These are phyloP conservation scores for Penicillium frequentans DNA, from an alignment of 2,329 filamentous ascomycete species.

Conservation along the genomic window DNA sequence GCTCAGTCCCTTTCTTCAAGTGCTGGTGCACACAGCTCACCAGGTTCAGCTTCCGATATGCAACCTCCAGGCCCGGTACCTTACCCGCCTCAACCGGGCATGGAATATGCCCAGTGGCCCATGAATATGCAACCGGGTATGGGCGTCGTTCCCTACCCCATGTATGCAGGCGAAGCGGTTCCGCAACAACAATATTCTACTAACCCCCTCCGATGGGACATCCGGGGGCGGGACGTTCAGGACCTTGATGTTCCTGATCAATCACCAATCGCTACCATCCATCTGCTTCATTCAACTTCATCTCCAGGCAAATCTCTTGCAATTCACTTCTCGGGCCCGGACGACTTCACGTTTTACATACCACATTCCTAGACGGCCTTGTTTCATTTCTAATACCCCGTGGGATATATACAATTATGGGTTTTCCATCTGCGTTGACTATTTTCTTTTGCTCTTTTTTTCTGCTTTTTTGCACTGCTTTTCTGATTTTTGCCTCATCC, in stretches of 20 bases:
- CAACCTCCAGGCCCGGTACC: slow-evolving; percentile 30
- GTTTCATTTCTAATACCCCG: slow-evolving; percentile 29
- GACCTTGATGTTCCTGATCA: slow-evolving; percentile 15
- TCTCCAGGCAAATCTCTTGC: background rate
- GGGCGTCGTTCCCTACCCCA: slow-evolving; percentile 34
- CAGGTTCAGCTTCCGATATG: slow-evolving; percentile 24
- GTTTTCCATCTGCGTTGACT: slow-evolving; percentile 2
- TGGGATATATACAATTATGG: slow-evolving; percentile 15
- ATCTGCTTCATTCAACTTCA: background rate
- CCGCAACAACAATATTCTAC: slow-evolving; percentile 27
- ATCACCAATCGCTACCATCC: background rate
- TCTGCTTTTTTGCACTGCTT: slow-evolving; percentile 7
- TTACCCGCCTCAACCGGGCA: slow-evolving; percentile 29
- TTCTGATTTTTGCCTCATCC: slow-evolving; percentile 21
- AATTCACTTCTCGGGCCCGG: slow-evolving; percentile 7
- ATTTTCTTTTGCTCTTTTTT: slow-evolving; percentile 8
- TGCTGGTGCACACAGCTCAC: slow-evolving; percentile 26
- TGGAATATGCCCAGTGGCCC: slow-evolving; percentile 33
- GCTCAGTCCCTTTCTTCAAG: slow-evolving; percentile 25
- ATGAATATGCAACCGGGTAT: slow-evolving; percentile 31
- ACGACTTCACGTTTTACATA: slow-evolving; percentile 18
- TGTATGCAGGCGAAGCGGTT: slow-evolving; percentile 29
- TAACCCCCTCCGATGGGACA: slow-evolving; percentile 35
- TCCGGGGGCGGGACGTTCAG: slow-evolving; percentile 25
- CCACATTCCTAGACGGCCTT: slow-evolving; percentile 26